phyloP scores from a whole-genome alignment of 106 monocot species.

The Agapanthus africanus region DNA sequence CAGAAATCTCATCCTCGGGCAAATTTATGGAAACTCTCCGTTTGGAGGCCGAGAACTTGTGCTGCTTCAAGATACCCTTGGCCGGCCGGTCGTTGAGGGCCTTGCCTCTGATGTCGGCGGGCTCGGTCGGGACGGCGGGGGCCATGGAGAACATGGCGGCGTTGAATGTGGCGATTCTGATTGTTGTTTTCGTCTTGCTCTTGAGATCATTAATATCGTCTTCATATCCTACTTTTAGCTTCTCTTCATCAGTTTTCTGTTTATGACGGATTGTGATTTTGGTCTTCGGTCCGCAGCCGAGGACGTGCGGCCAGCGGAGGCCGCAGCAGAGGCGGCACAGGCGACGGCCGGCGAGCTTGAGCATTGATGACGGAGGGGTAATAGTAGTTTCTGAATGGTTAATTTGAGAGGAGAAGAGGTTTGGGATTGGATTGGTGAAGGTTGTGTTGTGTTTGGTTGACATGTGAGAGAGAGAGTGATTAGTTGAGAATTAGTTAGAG shows the following conservation, averaged over 20 bases:
- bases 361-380: too few species aligned
- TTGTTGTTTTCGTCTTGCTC: not conserved
- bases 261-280: not conserved
- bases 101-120: not conserved
- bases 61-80: constrained; percentile 73
- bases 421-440: not conserved
- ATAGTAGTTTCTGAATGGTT: too few species aligned
- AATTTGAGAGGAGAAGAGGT: not conserved
- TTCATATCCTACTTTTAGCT: not conserved
- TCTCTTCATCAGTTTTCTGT: not conserved
- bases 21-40: constrained; percentile 77
- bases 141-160: constrained; percentile 92
- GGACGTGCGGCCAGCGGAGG: constrained; percentile 2
- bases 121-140: constrained; percentile 34
- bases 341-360: constrained; percentile 1
- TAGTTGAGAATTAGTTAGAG: not conserved
- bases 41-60: constrained; percentile 37
- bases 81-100: not conserved
- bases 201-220: constrained; percentile 7
- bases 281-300: constrained; percentile 1
- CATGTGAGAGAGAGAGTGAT: not conserved
- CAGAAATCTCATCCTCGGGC: constrained; percentile 81
- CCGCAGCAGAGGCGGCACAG: constrained; percentile 14
- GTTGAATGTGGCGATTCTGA: constrained; percentile 81
- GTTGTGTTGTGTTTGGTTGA: not conserved